These are phyloP conservation scores for Suillus bovinus DNA, from an alignment of 768 basidiomycete species.

Conservation along the genomic window DNA sequence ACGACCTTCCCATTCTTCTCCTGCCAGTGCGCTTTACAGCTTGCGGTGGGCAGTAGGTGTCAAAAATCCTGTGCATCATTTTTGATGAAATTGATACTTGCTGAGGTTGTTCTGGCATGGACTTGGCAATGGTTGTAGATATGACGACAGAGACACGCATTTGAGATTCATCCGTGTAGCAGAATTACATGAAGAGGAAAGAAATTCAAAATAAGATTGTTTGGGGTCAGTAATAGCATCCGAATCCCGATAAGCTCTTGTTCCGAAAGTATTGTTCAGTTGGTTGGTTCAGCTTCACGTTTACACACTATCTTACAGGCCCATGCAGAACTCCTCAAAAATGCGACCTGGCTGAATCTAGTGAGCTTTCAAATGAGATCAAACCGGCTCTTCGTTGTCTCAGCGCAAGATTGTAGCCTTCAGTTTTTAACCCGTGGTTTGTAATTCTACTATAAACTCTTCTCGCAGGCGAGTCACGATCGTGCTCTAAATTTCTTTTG, in stretches of 20 bases:
- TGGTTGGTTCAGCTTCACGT: no score
- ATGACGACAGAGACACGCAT: neutral
- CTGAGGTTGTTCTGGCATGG: neutral
- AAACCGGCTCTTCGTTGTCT: neutral
- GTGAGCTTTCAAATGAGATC: neutral
- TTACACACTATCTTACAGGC: no score
- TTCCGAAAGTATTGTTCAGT: neutral
- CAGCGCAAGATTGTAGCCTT: slow-evolving; percentile 23
- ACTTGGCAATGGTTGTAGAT: neutral
- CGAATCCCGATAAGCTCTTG: neutral
- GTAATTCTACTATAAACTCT: slow-evolving; percentile 79
- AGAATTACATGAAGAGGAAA: no score
- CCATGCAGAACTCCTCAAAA: neutral
- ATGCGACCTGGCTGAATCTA: neutral
- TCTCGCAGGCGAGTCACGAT: slow-evolving; percentile 74
- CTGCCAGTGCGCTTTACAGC: no score
- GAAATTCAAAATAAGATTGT: no score
- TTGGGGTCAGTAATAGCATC: no score
- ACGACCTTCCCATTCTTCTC: neutral
- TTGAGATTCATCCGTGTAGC: no score
- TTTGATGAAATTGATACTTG: neutral
- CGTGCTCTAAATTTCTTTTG: slow-evolving; percentile 46
- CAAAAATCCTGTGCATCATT: neutral
- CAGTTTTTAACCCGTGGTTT: slow-evolving; percentile 58
- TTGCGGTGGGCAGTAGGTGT: no score